Base-by-base conservation (phyloP, 2,329 filamentous ascomycete species). In the Trichophaea hybrida region DNA sequence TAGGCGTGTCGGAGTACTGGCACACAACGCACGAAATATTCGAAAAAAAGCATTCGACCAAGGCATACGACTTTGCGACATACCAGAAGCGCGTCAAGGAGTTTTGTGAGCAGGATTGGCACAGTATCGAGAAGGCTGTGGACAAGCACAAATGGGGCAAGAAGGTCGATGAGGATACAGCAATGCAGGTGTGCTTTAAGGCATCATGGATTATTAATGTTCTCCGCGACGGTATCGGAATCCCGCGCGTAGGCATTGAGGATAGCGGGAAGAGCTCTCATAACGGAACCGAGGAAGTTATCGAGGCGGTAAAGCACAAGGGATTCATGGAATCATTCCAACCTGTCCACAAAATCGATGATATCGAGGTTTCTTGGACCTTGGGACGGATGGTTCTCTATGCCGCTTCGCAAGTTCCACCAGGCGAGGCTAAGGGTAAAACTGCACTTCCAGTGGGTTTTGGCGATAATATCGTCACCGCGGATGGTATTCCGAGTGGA, bases 1-100 rank as follows among this genome's bases (percentile, higher is more conserved):
- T 98, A 33, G 93, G 93, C 8, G 91, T 98, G 2, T 97, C 91
- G 0, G 93, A 98, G 70, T 98, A 94, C 73, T 98, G 93, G 91
- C 93, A 98, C 72, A 94, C 91, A 0, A 98, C 93, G 0, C 93
- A 98, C 68, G 89, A 93, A 58, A 84, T 97, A 1, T 97, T 98
- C 68, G 80, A 85, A 61, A 80, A 81, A 75, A 82, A 82, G 3
- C 82, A 87, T 64, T 84, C 86, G 66, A 79, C 83, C 66, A 84
- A 87, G 66, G 82, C 86, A 0, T 98, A 97, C 71, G 89, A 97
- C 69, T 87, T 95, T 66, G 80, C 84, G 62, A 89, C 86, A 0
- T 98, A 97, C 68, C 90, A 97, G 70, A 77, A 84, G 64, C 82
- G 85, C 38, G 93, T 97, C 4, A 79, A 83, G 62, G 80, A 87